Conservation (phyloP, 768 basidiomycete species). For the Sporobolomyces phaffii region DNA sequence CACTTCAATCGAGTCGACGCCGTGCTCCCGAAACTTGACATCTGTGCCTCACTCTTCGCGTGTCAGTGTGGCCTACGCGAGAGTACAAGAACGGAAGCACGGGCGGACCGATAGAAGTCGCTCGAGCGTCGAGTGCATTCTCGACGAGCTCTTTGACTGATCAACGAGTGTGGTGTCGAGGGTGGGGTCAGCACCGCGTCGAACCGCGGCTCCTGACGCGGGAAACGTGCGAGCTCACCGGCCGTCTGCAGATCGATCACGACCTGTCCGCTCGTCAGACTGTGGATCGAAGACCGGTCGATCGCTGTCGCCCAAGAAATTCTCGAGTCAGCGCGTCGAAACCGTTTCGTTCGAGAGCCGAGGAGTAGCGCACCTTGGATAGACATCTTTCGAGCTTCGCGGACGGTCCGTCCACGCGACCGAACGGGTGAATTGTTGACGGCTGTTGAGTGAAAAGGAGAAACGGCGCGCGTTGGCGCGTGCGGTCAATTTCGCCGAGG, state of each 20-base stretch:
- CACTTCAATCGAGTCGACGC: slow-evolving; percentile 74
- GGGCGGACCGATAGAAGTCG: slow-evolving; percentile 74
- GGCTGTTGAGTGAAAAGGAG: too few species aligned
- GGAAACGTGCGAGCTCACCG: slow-evolving; percentile 4
- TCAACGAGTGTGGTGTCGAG: background rate
- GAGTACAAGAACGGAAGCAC: too few species aligned
- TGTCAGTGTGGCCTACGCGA: too few species aligned
- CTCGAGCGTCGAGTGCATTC: slow-evolving; percentile 89
- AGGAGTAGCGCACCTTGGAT: slow-evolving; percentile 13
- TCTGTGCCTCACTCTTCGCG: slow-evolving; percentile 58
- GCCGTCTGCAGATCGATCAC: slow-evolving; percentile 87
- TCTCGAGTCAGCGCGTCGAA: background rate
- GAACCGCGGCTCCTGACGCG: background rate
- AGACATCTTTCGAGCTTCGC: slow-evolving; percentile 6
- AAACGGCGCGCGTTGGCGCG: too few species aligned
- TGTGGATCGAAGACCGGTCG: slow-evolving; percentile 55
- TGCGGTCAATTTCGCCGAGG: too few species aligned
- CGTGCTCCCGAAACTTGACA: slow-evolving; percentile 81
- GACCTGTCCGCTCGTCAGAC: slow-evolving; percentile 90
- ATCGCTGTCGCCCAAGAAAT: slow-evolving; percentile 30
- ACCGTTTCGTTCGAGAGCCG: background rate
- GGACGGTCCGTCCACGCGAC: too few species aligned
- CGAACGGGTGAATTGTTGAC: too few species aligned
- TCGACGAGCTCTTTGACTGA: slow-evolving; percentile 88
- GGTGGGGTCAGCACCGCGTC: background rate